These are phyloP conservation scores for Hanseniaspora valbyensis DNA, from an alignment of 805 yeast species.

Conservation along the genomic window DNA sequence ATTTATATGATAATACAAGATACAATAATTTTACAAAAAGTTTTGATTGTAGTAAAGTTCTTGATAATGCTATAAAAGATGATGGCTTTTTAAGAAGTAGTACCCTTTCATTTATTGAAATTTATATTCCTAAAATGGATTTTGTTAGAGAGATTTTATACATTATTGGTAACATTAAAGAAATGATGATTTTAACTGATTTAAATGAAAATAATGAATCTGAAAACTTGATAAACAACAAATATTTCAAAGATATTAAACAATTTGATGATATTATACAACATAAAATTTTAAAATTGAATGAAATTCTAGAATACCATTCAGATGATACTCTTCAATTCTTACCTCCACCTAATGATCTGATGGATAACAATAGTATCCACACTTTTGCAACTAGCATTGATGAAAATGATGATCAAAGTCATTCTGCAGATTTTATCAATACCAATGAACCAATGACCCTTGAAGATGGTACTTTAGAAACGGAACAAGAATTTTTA, in stretches of 20 bases:
- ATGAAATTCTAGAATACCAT: conserved; percentile 42
- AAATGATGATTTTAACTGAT: conserved; percentile 71
- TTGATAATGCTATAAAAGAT: not conserved
- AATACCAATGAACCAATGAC: conserved; percentile 29
- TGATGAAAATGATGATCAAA: not conserved
- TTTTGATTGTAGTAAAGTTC: not conserved
- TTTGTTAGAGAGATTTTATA: conserved; percentile 74
- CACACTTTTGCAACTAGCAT: not conserved
- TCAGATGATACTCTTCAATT: conserved; percentile 30
- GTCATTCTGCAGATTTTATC: conserved; percentile 29
- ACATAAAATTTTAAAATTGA: conserved; percentile 68
- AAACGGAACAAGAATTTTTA: conserved; percentile 3
- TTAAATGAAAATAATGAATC: conserved; percentile 40
- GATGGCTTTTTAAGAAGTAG: conserved; percentile 44
- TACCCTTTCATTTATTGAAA: conserved; percentile 88
- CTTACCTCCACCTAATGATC: conserved; percentile 26
- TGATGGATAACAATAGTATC: conserved; percentile 12
- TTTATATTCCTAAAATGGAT: conserved; percentile 74
- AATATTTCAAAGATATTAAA: conserved; percentile 39
- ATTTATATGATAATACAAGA: conserved; percentile 2
- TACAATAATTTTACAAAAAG: not conserved
- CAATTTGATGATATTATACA: conserved; percentile 88
- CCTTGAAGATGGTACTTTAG: conserved; percentile 12
- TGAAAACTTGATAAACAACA: conserved; percentile 2
- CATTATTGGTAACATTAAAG: conserved; percentile 74